phyloP scores from a whole-genome alignment of 1,284 basidiomycete species.

The Cutaneotrichosporon arboriforme region DNA sequence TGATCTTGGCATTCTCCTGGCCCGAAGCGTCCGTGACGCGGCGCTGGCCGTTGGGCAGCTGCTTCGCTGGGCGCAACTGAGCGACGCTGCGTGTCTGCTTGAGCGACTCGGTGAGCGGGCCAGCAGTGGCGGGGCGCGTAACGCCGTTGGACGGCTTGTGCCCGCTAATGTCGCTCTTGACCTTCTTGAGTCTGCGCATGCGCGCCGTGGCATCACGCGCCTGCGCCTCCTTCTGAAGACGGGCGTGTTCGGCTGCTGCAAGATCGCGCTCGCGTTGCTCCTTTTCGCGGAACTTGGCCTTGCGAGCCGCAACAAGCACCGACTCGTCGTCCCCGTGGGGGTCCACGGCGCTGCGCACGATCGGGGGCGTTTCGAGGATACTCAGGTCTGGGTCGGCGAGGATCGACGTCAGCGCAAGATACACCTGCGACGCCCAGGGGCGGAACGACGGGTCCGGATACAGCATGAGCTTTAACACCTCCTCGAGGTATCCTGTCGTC shows the following conservation, averaged over 20 bases:
- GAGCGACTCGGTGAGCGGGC: neutral
- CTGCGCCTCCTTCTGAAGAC: neutral
- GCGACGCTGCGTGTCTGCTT: neutral
- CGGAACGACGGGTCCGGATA: constrained; percentile 37
- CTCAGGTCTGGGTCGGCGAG: constrained; percentile 14
- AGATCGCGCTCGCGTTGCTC: neutral
- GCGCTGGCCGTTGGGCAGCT: neutral
- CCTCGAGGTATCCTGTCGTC: constrained; percentile 28
- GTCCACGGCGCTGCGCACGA: constrained; percentile 36
- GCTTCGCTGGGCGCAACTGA: neutral
- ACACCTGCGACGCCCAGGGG: constrained; percentile 37
- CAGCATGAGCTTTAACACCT: constrained; percentile 42
- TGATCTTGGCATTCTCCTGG: neutral
- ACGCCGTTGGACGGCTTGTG: constrained; percentile 3
- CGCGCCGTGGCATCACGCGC: constrained; percentile 9
- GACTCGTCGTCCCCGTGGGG: constrained; percentile 10
- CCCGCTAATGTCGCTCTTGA: constrained; percentile 19
- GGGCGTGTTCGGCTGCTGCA: constrained; percentile 4
- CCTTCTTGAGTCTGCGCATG: constrained; percentile 8
- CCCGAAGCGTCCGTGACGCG: neutral
- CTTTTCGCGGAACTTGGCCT: constrained; percentile 1
- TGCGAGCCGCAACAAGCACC: neutral
- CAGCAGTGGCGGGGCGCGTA: neutral
- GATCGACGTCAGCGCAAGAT: constrained; percentile 29
- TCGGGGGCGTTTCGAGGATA: constrained; percentile 41